Base-by-base conservation (phyloP, 2,329 filamentous ascomycete species). In the Penicillium brevicompactum region DNA sequence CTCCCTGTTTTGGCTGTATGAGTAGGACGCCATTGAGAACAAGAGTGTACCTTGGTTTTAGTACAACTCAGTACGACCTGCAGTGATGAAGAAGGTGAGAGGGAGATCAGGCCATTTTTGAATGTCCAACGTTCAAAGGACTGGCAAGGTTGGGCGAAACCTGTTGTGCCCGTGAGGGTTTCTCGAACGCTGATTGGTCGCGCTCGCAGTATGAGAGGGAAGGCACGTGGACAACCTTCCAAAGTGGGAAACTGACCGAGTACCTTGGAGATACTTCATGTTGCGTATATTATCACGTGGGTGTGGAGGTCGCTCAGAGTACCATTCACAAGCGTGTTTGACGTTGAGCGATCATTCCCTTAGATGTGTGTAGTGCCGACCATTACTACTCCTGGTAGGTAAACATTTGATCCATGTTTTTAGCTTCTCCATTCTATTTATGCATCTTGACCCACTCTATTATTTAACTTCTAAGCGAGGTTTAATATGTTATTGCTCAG, bases 171-270 rank as follows among this genome's bases (percentile, higher is more conserved):
- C 47, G 46, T 54, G 32, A 24, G 32, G 32, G 51, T 34, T 32
- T 18, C 22, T 22, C 1, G 24, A 13, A 3, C n/a, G 34, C 16
- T 55, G 47, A 55, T 55, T 55, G 52, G 52, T 38, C 34, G 41
- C 34, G 31, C 18, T 44, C 5, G 24, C 24, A 27, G 24, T 27
- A 16, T 44, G 38, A 53, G 11, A 45, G 31, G 16, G n/a, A 16
- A 27, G n/a, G 44, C 52, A 55, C 52, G 52, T 55, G 52, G 51
- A 13, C 18, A 10, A 13, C 50, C 27, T 42, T 18, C 37, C 27
- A 21, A 37, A 37, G 13, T n/a, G n/a, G 32, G 16, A 40, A 41
- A 46, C 21, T 43, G 1, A 10, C 21, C 9, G 24, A 21, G 27
- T 47, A 53, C 44, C 34, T n/a, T n/a, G 6, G n/a, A 37, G 34